Evolutionary conservation across 192 early-diverging fungal species (phyloP).

Genomic region (Ramicandelaber brevisporus): DNA sequence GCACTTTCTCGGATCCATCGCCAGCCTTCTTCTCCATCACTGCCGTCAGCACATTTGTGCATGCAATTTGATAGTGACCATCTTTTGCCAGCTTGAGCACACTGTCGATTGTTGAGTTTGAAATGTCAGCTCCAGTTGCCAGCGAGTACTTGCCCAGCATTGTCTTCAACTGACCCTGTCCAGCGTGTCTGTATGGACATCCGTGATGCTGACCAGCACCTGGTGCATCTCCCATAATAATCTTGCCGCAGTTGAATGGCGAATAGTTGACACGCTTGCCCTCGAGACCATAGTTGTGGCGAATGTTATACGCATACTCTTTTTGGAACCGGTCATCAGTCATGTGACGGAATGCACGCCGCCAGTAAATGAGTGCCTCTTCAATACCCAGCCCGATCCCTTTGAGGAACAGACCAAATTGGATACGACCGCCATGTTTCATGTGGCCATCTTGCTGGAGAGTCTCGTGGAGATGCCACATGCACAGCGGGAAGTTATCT

Average conservation of each 20-base stretch:
- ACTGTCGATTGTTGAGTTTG: constrained; percentile 30
- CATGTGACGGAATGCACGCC: constrained; percentile 44
- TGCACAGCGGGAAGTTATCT: constrained; percentile 72
- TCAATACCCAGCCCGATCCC: constrained; percentile 70
- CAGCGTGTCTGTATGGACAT: constrained; percentile 79
- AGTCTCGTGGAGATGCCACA: constrained; percentile 51
- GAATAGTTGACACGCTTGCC: constrained; percentile 60
- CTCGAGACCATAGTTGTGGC: constrained; percentile 89
- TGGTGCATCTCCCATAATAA: constrained; percentile 60
- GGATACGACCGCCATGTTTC: constrained; percentile 67
- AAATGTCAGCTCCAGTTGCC: too few relatives aligned
- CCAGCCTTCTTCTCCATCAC: too few relatives aligned
- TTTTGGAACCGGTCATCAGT: constrained; percentile 84
- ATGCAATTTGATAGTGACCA: constrained; percentile 81
- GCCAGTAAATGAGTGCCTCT: constrained; percentile 83
- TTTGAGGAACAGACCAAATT: constrained; percentile 86
- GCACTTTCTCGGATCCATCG: too few relatives aligned
- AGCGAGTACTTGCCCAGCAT: constrained; percentile 30
- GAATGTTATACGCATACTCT: constrained; percentile 79
- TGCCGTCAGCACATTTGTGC: too few relatives aligned
- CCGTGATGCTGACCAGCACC: constrained; percentile 74
- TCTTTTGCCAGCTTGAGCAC: constrained; percentile 33
- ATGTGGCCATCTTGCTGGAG: constrained; percentile 55
- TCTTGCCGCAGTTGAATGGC: constrained; percentile 61
- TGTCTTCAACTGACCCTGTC: constrained; percentile 27